A percentile compares a stretch with the other conserved stretches of the same genome.
These are phyloP conservation scores for Sporothrix inflata DNA, from an alignment of 2,329 filamentous ascomycete genomes.

Conservation along the genomic window DNA sequence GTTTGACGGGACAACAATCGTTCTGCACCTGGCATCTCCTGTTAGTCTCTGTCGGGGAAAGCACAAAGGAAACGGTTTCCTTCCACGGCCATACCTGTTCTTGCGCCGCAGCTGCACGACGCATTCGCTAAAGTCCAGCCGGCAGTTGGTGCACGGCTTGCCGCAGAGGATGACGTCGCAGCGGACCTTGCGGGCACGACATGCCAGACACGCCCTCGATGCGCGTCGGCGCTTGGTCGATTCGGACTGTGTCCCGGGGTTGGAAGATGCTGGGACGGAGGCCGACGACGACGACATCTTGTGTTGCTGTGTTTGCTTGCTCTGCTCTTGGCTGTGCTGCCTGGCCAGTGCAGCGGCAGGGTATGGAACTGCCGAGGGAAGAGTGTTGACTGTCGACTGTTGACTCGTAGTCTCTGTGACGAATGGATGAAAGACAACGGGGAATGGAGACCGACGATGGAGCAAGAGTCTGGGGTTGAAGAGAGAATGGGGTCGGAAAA, in stretches of 20 bases:
- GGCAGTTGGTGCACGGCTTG: constrained; percentile 30
- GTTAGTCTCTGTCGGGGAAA: neutral
- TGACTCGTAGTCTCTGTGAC: too few species aligned
- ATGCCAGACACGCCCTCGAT: constrained; percentile 25
- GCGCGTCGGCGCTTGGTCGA: constrained; percentile 20
- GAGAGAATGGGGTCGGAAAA: neutral
- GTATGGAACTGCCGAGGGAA: too few species aligned
- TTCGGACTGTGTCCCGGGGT: neutral
- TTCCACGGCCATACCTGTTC: constrained; percentile 4
- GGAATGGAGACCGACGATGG: neutral
- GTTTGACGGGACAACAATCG: constrained; percentile 7
- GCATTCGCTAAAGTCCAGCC: constrained; percentile 28
- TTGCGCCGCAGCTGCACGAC: constrained; percentile 26
- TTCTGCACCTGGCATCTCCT: neutral
- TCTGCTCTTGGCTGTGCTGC: neutral
- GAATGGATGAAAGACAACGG: neutral
- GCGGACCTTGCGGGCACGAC: constrained; percentile 30
- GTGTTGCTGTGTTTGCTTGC: neutral
- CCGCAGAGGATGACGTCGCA: constrained; percentile 30
- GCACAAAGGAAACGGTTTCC: neutral
- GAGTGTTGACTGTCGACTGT: too few species aligned
- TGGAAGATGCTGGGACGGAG: neutral
- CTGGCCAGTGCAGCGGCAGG: too few species aligned
- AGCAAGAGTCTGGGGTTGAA: neutral
- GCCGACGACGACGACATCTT: neutral